These are phyloP conservation scores for Corchorus capsularis DNA, from an alignment of 345 rosid genomes.

Conservation along the genomic window DNA sequence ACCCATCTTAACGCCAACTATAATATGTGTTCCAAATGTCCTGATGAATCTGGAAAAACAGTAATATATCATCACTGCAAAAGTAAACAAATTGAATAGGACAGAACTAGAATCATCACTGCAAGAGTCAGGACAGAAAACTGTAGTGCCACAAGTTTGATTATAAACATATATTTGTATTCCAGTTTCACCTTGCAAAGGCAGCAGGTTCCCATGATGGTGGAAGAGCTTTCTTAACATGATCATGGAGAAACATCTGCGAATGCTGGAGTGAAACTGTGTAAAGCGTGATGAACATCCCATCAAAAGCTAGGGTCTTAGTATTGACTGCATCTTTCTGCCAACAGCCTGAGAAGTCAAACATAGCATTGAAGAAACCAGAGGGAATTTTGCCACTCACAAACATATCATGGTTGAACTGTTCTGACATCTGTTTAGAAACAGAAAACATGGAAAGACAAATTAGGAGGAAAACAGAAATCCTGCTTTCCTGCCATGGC, in stretches of 20 bases:
- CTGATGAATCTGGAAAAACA: slow-evolving; percentile 58
- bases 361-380: slow-evolving; percentile 88
- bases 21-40: slow-evolving; percentile 74
- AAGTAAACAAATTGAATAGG: not conserved
- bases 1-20: slow-evolving; percentile 76
- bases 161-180: not conserved
- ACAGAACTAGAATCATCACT: not conserved
- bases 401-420: slow-evolving; percentile 88
- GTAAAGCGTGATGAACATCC: slow-evolving; percentile 67
- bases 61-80: not conserved
- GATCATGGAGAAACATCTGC: slow-evolving; percentile 58
- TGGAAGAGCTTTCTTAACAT: slow-evolving; percentile 73
- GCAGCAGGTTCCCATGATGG: slow-evolving; percentile 77
- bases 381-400: slow-evolving; percentile 91
- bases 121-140: too few relatives aligned
- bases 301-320: slow-evolving; percentile 90
- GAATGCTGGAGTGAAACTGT: slow-evolving; percentile 74
- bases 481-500: too few relatives aligned
- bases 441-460: slow-evolving; percentile 16
- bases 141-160: not conserved
- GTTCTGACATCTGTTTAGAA: slow-evolving; percentile 83
- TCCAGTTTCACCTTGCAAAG: slow-evolving; percentile 53
- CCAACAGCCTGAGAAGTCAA: slow-evolving; percentile 86
- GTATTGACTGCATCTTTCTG: slow-evolving; percentile 90
- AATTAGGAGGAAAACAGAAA: slow-evolving; percentile 6